phyloP scores from a whole-genome alignment of 169 alveolate species.

The Cryptosporidium xiaoi region DNA sequence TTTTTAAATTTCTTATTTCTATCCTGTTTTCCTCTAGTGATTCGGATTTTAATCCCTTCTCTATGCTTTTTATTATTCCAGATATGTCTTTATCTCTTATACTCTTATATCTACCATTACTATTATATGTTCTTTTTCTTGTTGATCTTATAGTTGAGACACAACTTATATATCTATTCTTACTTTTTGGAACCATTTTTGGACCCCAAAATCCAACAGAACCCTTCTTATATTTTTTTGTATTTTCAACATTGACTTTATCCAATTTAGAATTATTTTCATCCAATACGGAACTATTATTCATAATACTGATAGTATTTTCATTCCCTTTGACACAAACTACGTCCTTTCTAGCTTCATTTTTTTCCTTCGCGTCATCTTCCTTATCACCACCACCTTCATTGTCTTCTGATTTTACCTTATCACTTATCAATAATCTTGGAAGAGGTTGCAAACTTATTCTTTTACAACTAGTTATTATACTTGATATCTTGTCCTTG shows the following conservation, averaged over 20 bases:
- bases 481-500: slow-evolving; percentile 38
- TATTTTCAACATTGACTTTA: neutral
- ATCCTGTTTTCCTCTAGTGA: neutral
- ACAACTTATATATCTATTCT: slow-evolving; percentile 59
- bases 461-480: slow-evolving; percentile 32
- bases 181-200: slow-evolving; percentile 45
- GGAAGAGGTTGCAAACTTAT: slow-evolving; percentile 59
- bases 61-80: neutral
- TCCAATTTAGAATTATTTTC: neutral
- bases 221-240: neutral
- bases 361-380: neutral
- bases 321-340: neutral
- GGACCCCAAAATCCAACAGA: slow-evolving; percentile 66
- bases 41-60: neutral
- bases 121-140: slow-evolving; percentile 47
- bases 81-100: neutral
- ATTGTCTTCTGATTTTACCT: neutral
- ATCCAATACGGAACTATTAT: neutral
- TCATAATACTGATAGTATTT: neutral
- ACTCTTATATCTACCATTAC: slow-evolving; percentile 43
- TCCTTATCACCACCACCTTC: neutral
- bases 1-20: slow-evolving; percentile 27
- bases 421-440: slow-evolving; percentile 16
- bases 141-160: slow-evolving; percentile 8
- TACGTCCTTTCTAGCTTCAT: neutral